Evolutionary conservation across 805 yeast species (phyloP), one percentile per base, ranked within the genome.

Genomic region (Wickerhamomyces sydowiorum): DNA sequence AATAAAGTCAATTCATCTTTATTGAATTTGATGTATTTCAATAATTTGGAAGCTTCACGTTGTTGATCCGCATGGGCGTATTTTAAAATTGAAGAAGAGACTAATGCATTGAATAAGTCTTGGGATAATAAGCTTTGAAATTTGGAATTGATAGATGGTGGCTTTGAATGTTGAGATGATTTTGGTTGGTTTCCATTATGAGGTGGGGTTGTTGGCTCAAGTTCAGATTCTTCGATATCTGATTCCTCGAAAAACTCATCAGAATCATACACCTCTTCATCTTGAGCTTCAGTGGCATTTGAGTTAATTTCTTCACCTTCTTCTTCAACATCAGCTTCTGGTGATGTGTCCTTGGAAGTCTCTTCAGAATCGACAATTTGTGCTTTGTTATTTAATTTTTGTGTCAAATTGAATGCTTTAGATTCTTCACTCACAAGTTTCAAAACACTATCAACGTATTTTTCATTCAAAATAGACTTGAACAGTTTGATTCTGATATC

Each of bases 401-500:
- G 36, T 24, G 39, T 44, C 12, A 30, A 17, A 4, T 9, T 30
- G 12, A 38, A 36, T 23, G 43, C 40, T 17, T 41, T 39, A 4
- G 38, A 35, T 21, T 47, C 46, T 35, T 49, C 44, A 30, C 42
- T 45, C 12, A 56, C 42, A 7, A 52, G 15, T 22, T 37, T 38
- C 32, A 56, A 39, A 8, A 49, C 53, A 4, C 41, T 7, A 34
- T 52, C 53, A 24, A 56, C 45, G 19, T 55, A 53, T 41, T 55
- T 55, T 31, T 53, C 59, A 39, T 57, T 56, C 27, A 60, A 46
- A 27, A 60, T 39, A 2, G 63, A 52, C 38, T 53, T 55, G 46
- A 61, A 57, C 29, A 60, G 31, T 42, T 53, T 52, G 27, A 53
- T 48, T 45, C 60, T 53, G 7, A 60, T 50, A 34, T 55, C 53